Base-by-base conservation (phyloP, 192 early-diverging fungal species). In the Coemansia sp. region DNA sequence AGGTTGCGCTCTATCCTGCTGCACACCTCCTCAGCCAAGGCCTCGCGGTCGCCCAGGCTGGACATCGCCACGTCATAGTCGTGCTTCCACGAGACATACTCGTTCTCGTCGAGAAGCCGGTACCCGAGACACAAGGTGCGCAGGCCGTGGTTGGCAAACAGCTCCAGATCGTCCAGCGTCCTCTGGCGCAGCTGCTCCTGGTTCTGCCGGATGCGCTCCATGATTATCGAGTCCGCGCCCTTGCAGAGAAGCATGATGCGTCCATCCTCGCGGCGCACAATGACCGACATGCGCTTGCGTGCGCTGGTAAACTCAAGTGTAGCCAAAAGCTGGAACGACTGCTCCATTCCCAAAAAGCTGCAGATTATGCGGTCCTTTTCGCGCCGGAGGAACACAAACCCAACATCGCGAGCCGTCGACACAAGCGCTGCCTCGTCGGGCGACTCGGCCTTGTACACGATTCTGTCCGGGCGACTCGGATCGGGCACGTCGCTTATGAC, bases 371-470 rank as follows among this genome's bases (percentile, higher is more conserved):
- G 83, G 23, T 90, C 84, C 22, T 84, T 77, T 19, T 86, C 86
- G n/a, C 94, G 87, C 7, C 87, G 83, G 47, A 91, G 28, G 72
- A 95, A 97, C 0, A 76, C 76, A 62, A 94, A 94, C 0, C 94
- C 94, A 6, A 93, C 74, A 59, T 92, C 89, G 42, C 89, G 84
- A 0, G 94, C 94, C 2, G 92, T 91, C 4, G 88, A 75, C 0
- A 98, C 93, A 19, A 98, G 77, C 0, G 96, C 95, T 0, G 92
- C 90, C 70, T 98, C 96, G 64, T 98, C 96, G 8, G 96, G 96
- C 13, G 90, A 92, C 71, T 95, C 91, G 0, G 96, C 90, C 74
- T 93, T 91, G 84, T 96, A 98, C 44, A 87, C 86, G 20, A 97
- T 82, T 14, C 62, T 36, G 28, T 82, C 62, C 14, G 75, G 78